Evolutionary conservation across 371 early-diverging fungal species (phyloP).

Genomic region (Mucor plumbeus): DNA sequence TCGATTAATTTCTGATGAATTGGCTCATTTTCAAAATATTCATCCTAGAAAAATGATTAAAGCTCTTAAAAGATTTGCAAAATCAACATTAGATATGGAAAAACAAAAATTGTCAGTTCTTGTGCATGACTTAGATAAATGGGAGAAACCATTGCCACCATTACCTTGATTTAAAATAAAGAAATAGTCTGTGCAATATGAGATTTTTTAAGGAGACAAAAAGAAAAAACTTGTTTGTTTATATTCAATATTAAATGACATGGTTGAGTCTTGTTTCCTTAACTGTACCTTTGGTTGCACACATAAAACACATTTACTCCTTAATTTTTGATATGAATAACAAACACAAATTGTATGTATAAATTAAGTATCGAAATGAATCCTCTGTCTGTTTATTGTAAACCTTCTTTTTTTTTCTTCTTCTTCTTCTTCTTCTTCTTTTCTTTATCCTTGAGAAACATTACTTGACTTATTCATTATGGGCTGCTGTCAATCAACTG

Average conservation of each 20-base stretch:
- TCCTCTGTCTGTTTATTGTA: not conserved
- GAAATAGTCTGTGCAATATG: constrained; percentile 7
- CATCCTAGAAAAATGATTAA: constrained; percentile 37
- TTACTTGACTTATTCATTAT: constrained; percentile 44
- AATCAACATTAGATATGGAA: constrained; percentile 26
- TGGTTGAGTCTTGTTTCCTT: constrained; percentile 20
- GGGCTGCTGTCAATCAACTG: constrained; percentile 91
- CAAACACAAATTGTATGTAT: not conserved
- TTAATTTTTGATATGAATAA: not conserved
- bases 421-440: constrained; percentile 4
- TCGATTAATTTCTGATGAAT: constrained; percentile 51
- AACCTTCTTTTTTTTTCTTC: constrained; percentile 8
- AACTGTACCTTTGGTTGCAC: constrained; percentile 7
- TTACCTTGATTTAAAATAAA: not conserved
- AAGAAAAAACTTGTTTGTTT: constrained; percentile 23
- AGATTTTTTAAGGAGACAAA: not conserved
- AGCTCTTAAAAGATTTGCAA: constrained; percentile 17
- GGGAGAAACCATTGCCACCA: constrained; percentile 15
- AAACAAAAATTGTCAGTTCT: constrained; percentile 17
- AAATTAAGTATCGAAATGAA: not conserved
- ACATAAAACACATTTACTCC: not conserved
- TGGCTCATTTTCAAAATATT: constrained; percentile 47
- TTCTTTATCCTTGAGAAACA: not conserved
- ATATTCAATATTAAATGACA: constrained; percentile 13
- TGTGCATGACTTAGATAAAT: constrained; percentile 19